Conservation (phyloP, 169 alveolate species). For the Miamiensis avidus region DNA sequence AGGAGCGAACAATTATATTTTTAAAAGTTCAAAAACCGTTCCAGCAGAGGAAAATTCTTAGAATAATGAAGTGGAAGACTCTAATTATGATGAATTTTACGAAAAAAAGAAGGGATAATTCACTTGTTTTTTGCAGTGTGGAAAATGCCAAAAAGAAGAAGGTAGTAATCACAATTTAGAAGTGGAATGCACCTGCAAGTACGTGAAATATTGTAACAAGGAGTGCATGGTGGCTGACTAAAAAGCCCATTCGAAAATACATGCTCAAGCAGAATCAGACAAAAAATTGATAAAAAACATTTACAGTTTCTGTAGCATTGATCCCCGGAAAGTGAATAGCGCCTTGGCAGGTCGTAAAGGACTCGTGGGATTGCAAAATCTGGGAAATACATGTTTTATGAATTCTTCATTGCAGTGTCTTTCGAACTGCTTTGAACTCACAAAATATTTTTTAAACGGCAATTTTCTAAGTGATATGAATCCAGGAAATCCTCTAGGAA, state of each 20-base stretch:
- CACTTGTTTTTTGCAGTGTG: neutral
- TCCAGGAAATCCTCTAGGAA: constrained; percentile 40
- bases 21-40: too few relatives aligned
- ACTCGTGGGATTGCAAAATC: constrained; percentile 38
- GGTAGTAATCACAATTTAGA: neutral
- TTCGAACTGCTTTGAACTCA: constrained; percentile 29
- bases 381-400: constrained; percentile 56
- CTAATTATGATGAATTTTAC: too few relatives aligned
- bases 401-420: constrained; percentile 50
- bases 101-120: too few relatives aligned
- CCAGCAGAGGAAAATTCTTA: too few relatives aligned
- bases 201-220: neutral
- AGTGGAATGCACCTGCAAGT: neutral
- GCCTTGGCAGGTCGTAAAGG: neutral
- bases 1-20: too few relatives aligned
- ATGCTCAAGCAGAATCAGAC: neutral
- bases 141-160: neutral
- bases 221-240: neutral
- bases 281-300: neutral
- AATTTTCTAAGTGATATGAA: constrained; percentile 35
- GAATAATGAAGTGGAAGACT: too few relatives aligned
- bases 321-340: neutral
- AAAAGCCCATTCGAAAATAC: neutral
- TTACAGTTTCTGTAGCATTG: neutral
- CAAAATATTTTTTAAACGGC: constrained; percentile 24